Evolutionary conservation across 2,329 filamentous ascomycete species (phyloP), one percentile per base, ranked within the genome.

Genomic region (Thielaviopsis cerberus): DNA sequence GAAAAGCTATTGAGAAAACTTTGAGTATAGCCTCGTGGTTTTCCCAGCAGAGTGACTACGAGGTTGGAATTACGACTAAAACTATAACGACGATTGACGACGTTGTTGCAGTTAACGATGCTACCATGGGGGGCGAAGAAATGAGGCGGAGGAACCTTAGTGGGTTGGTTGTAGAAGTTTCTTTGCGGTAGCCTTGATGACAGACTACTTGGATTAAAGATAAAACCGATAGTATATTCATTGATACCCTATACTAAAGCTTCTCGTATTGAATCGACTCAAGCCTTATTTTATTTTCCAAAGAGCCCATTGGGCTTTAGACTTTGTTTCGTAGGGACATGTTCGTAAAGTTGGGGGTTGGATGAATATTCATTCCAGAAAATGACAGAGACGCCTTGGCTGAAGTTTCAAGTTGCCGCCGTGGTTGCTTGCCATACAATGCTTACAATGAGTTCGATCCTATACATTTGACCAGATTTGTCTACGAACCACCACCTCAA

Each of bases 11-110:
- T 27, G 73, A 77, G 61, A 81, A 80, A 68, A 78, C 78, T 0
- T 67, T 86, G 60, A 72, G 77, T 25, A 67, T 88, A 5, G 85
- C 79, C 0, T 68, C 77, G 34, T 84, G 79, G 73, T 87, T 88
- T 63, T 51, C 51, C 17, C 59, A 59, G 30, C 50, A 59, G 51
- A 54, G 51, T 15, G 59, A 59, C 48, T 61, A 53, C 34, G 76
- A 80, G 67, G 80, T 88, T 1, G 70, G 73, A 63, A 65, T 87
- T 55, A 72, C 74, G 66, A 87, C 83, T 52, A 76, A 78, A 59
- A 85, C 76, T 55, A 72, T 85, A 17, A 74, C 73, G n/a, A 78
- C 81, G 1, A 74, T 88, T 51, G 85, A 89, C 65, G 84, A 88
- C 67, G 70, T 88, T 27, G 70, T 81, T 15, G 53, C 41, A 17